Evolutionary conservation across 2,329 filamentous ascomycete species (phyloP), one percentile per base, ranked within the genome.

Genomic region (Fusarium compactum): DNA sequence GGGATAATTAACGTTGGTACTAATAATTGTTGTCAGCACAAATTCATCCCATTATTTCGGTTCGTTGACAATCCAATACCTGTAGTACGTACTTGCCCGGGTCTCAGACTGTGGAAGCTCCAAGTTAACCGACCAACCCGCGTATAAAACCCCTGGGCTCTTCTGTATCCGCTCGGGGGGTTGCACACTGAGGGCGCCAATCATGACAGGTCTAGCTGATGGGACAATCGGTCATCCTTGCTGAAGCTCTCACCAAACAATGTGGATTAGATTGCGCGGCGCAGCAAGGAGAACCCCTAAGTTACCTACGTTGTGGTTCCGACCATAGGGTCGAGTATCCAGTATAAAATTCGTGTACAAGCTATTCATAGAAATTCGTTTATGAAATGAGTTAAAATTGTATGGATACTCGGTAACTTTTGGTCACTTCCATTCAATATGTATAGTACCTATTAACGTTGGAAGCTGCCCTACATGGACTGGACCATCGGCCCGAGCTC

Each of bases 211-310:
- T 30, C 40, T 47, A 56, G 25, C 30, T 46, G 25, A 54, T 44
- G 65, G 50, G 50, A 30, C 24, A 41, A 48, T 57, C 20, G 47
- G 16, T 52, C 53, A 69, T 52, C 68, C 68, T 55, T 69, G 68
- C 45, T 69, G 68, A 69, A 62, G 68, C 65, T 71, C 68, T 65
- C 52, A 52, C 59, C 59, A 71, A 64, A 58, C 48, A 56, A 57
- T 55, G 32, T 30, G 46, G 53, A 50, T 51, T 50, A 22, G 44
- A 55, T 54, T 65, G 46, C 30, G 62, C 48, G 67, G 67, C 57
- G 50, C 55, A 69, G 68, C 25, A 46, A 34, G 25, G 14, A 38
- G 43, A 40, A 18, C 48, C 32, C 32, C 48, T 50, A 22, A 45
- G 34, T 38, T 38, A n/a, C 11, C n/a, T 38, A n/a, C 11, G 25